Evolutionary conservation across 352 stramenopile genomes (phyloP).

Genomic region (Pythium chondricola): DNA sequence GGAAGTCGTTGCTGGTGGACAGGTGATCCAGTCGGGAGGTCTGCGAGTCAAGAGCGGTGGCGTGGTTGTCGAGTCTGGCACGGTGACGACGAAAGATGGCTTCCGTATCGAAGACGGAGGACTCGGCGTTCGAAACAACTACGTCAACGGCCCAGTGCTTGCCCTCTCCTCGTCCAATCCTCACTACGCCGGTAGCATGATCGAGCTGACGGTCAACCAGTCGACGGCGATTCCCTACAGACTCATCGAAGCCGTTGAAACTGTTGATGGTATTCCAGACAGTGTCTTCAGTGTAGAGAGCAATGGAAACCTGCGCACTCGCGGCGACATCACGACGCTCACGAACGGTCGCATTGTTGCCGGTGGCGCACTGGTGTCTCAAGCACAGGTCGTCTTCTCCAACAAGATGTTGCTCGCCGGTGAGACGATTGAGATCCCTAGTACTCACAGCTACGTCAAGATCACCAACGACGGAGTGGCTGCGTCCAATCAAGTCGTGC

Average conservation of each 20-base stretch:
- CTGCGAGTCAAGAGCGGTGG: slow-evolving; percentile 50
- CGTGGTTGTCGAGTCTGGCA: slow-evolving; percentile 41
- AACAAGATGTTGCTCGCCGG: slow-evolving; percentile 33
- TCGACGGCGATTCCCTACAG: slow-evolving; percentile 29
- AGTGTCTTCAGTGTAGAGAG: slow-evolving; percentile 42
- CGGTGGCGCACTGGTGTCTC: slow-evolving; percentile 40
- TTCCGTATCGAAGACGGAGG: slow-evolving; percentile 61
- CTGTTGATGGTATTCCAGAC: slow-evolving; percentile 6
- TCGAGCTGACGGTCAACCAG: slow-evolving; percentile 39
- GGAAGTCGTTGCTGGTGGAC: slow-evolving; percentile 44
- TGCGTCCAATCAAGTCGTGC: slow-evolving; percentile 25
- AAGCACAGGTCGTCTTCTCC: slow-evolving; percentile 48
- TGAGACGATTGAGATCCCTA: slow-evolving; percentile 37
- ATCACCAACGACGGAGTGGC: slow-evolving; percentile 43
- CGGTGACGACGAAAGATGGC: slow-evolving; percentile 43
- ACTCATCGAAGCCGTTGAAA: slow-evolving; percentile 34
- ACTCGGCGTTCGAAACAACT: slow-evolving; percentile 35
- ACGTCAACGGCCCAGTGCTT: slow-evolving; percentile 40
- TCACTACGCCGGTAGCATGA: slow-evolving; percentile 44
- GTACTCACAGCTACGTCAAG: slow-evolving; percentile 62
- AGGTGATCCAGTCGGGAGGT: slow-evolving; percentile 52
- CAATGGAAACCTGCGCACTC: slow-evolving; percentile 35
- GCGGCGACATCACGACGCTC: slow-evolving; percentile 41
- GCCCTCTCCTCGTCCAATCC: slow-evolving; percentile 33
- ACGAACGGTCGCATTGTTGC: slow-evolving; percentile 40